Evolutionary conservation across 495 filamentous ascomycete genomes (phyloP), one percentile per base, ranked within the genome.

Genomic region (Neurospora tetrasperma): DNA sequence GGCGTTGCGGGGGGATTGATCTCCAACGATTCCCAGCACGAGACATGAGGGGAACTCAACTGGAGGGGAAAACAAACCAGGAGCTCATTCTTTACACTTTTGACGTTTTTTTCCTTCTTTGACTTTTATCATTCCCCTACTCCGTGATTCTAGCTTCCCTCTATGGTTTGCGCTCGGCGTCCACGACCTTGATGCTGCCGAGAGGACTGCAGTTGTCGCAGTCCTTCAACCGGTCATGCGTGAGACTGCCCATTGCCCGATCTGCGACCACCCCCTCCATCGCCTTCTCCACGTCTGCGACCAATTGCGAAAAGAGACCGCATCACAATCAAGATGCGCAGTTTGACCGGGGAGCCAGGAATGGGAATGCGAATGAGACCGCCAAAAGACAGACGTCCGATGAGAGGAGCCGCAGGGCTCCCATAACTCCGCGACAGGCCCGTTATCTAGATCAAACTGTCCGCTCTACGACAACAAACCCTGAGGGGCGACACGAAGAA

Each of bases 101-200:
- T 62, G 5, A 62, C 23, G 12, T 31, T 23, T 62, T 62, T 59
- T 27, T 59, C 48, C 23, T 27, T 59, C 48, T 48, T 54, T n/a
- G 46, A 54, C n/a, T 48, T 48, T 11, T 48, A 11, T n/a, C n/a
- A 9, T 48, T n/a, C 9, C 44, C n/a, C 44, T 48, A 9, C 43
- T 18, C 42, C 42, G 42, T 16, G 42, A 16, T n/a, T 48, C n/a
- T n/a, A 48, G 44, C 44, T 48, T 54, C 4, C 10, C 20, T 62
- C 11, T 16, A 62, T 62, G 54, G 48, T 70, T 70, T 42, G 44
- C 68, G 71, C 66, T 69, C 73, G 73, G 66, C 44, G 27, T 35
- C 71, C 42, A 78, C 76, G 73, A 72, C 44, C 72, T 83, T 82
- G 77, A 85, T 84, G 82, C 80, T 77, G 73, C 72, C 78, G 71